These are phyloP conservation scores for Pythium chondricola DNA, from an alignment of 352 stramenopile genomes.

Conservation along the genomic window DNA sequence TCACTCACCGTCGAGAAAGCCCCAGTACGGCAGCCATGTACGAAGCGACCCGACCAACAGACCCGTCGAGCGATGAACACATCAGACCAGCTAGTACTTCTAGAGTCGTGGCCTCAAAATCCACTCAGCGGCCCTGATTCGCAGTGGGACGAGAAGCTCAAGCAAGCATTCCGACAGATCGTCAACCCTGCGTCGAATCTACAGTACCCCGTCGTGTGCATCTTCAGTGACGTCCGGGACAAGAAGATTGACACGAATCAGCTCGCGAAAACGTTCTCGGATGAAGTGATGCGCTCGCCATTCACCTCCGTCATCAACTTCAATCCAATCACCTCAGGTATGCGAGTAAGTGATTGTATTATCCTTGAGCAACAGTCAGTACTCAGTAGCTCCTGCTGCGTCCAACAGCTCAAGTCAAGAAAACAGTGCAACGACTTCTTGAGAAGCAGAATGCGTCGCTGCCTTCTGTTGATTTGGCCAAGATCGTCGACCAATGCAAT, in stretches of 20 bases:
- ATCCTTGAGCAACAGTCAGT: too few species aligned
- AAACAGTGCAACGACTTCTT: constrained; percentile 40
- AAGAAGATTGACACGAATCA: constrained; percentile 64
- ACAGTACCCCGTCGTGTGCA: constrained; percentile 60
- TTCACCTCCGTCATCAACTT: constrained; percentile 71
- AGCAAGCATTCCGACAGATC: constrained; percentile 44
- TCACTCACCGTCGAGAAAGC: constrained; percentile 25
- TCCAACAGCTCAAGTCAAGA: constrained; percentile 58
- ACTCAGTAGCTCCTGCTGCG: background rate
- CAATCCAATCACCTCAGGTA: constrained; percentile 70
- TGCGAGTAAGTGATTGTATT: too few species aligned
- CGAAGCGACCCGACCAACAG: constrained; percentile 4
- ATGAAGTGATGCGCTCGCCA: constrained; percentile 55
- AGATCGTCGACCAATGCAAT: constrained; percentile 53
- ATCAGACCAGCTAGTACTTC: constrained; percentile 50
- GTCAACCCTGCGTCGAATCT: constrained; percentile 30
- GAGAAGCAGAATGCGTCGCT: constrained; percentile 27
- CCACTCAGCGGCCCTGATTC: constrained; percentile 29
- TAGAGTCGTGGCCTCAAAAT: constrained; percentile 68
- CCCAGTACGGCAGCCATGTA: constrained; percentile 1
- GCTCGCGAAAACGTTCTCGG: constrained; percentile 58
- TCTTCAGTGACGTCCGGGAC: constrained; percentile 79
- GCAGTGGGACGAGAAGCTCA: constrained; percentile 50
- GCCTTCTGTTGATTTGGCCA: constrained; percentile 25
- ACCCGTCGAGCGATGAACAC: too few species aligned